These are phyloP conservation scores for Mytilinidion resinicola DNA, from an alignment of 495 filamentous ascomycete species.

Conservation along the genomic window DNA sequence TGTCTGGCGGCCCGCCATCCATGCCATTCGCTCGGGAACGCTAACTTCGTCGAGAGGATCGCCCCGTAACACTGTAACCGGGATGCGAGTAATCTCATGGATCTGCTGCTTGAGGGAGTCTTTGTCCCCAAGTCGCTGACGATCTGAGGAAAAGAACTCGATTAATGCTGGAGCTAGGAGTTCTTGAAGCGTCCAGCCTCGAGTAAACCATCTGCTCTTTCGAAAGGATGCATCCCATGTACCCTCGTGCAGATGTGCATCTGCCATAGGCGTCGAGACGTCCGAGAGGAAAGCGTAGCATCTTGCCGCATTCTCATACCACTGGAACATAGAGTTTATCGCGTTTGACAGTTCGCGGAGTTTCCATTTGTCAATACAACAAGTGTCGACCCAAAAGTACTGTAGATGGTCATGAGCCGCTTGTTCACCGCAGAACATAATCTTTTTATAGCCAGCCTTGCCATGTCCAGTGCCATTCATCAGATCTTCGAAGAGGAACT, in stretches of 20 bases:
- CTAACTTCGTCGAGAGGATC: slow-evolving; percentile 12
- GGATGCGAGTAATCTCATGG: slow-evolving; percentile 21
- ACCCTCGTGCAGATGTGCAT: background rate
- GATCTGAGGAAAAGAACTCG: slow-evolving; percentile 24
- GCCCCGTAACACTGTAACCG: slow-evolving; percentile 14
- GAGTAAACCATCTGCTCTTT: too few species aligned
- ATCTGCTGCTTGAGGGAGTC: slow-evolving; percentile 16
- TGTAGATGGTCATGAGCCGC: background rate
- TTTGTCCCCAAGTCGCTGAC: slow-evolving; percentile 21
- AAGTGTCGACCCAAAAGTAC: too few species aligned
- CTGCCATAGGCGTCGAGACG: slow-evolving; percentile 1
- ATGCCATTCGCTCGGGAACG: slow-evolving; percentile 19
- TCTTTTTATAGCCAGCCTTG: slow-evolving; percentile 4
- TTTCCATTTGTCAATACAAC: slow-evolving; percentile 10
- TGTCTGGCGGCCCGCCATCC: slow-evolving; percentile 20
- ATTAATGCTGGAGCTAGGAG: slow-evolving; percentile 18
- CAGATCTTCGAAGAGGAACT: background rate
- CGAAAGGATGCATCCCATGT: slow-evolving; percentile 12
- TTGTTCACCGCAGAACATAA: background rate
- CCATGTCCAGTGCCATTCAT: background rate
- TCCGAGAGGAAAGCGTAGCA: slow-evolving; percentile 8
- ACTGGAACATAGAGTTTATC: too few species aligned
- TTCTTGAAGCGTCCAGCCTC: too few species aligned
- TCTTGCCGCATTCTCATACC: slow-evolving; percentile 3
- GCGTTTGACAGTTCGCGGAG: slow-evolving; percentile 3